Evolutionary conservation across 176 grass and related monocot species (phyloP).

Genomic region (Alopecurus myosuroides): DNA sequence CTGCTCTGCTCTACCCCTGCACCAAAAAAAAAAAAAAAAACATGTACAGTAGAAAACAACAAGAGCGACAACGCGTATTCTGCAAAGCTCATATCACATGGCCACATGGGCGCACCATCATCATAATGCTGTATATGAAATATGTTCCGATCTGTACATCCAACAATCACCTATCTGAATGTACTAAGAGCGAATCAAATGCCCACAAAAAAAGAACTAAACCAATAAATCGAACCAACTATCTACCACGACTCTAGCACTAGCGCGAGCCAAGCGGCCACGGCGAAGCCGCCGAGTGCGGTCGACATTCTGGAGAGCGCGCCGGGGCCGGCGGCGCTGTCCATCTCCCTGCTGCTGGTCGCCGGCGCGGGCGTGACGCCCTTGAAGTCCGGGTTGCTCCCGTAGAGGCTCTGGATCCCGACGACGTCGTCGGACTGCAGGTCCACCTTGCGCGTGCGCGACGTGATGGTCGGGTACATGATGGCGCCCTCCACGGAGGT

Average conservation of each 20-base stretch:
- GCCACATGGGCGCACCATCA: not conserved
- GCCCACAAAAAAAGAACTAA: not conserved
- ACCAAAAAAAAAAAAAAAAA: no score
- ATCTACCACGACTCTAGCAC: conserved; percentile 10
- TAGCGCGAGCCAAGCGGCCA: not conserved
- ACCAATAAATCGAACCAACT: not conserved
- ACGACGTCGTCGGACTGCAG: conserved; percentile 61
- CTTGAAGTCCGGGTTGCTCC: conserved; percentile 68
- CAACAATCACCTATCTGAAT: not conserved
- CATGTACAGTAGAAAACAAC: no score
- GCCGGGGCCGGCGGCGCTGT: conserved; percentile 2
- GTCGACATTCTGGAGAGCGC: not conserved
- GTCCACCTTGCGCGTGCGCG: conserved; percentile 62
- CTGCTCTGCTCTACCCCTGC: no score
- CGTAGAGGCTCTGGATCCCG: conserved; percentile 73
- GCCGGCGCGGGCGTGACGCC: conserved; percentile 29
- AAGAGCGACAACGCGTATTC: not conserved
- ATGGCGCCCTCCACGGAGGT: conserved; percentile 47
- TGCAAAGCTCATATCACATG: not conserved
- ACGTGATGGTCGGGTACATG: conserved; percentile 79
- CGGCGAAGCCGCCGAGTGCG: not conserved
- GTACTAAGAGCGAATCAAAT: not conserved
- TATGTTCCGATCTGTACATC: not conserved
- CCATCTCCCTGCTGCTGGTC: conserved; percentile 50
- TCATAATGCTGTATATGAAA: no score